A percentile compares a stretch with the other conserved stretches of the same genome.
Evolutionary conservation across 352 stramenopile species (phyloP).

Genomic region (Pythium guiyangense): DNA sequence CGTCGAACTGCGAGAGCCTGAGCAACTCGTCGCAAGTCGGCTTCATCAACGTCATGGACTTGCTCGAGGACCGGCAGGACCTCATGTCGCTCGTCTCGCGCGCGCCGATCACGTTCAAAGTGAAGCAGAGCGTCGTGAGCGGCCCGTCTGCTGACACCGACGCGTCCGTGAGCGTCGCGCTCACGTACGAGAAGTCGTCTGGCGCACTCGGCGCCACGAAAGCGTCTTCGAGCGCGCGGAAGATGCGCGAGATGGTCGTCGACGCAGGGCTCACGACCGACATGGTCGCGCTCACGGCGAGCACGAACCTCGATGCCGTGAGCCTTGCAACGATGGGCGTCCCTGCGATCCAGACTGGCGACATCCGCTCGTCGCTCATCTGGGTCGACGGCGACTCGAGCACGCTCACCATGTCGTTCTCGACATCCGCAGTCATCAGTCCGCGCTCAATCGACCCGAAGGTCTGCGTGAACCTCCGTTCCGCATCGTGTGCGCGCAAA

Average conservation of each 20-base stretch:
- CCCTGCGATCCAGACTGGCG: conserved; percentile 30
- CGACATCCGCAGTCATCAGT: conserved; percentile 67
- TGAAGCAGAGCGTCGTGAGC: conserved; percentile 61
- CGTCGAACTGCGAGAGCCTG: conserved; percentile 35
- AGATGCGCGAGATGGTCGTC: conserved; percentile 40
- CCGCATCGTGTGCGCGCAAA: conserved; percentile 42
- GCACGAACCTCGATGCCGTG: conserved; percentile 35
- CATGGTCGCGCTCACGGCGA: conserved; percentile 9
- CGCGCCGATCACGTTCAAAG: conserved; percentile 48
- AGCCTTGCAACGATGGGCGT: conserved; percentile 59
- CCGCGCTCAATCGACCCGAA: conserved; percentile 52
- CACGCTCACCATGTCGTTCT: conserved; percentile 70
- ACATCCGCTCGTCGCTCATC: conserved; percentile 64
- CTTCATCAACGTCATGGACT: conserved; percentile 61
- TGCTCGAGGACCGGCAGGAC: conserved; percentile 44
- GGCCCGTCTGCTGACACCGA: conserved; percentile 29
- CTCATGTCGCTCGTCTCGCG: conserved; percentile 43
- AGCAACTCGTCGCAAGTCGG: conserved; percentile 34
- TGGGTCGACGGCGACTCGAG: conserved; percentile 71
- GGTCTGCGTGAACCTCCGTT: conserved; percentile 67
- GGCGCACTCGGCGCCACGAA: conserved; percentile 28
- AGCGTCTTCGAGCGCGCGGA: conserved; percentile 16
- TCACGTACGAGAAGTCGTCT: conserved; percentile 50
- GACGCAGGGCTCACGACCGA: conserved; percentile 20
- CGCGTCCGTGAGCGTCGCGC: conserved; percentile 32